Conservation (phyloP, 1,284 basidiomycete genomes). For the Gymnopus androsaceus region DNA sequence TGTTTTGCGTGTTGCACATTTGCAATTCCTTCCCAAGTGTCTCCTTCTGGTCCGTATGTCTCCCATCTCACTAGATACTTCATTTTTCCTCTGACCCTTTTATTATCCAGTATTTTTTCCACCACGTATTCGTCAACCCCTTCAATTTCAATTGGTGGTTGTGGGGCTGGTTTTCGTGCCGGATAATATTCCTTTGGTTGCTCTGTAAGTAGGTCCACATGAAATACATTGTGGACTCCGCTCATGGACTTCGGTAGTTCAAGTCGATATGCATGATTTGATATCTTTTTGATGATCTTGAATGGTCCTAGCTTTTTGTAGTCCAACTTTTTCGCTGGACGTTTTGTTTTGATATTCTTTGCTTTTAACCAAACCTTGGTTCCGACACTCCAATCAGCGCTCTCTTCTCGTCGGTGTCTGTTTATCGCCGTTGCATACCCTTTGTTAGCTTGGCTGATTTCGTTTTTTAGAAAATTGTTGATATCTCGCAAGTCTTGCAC, state of each 20-base stretch:
- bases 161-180: neutral
- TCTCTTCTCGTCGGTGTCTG: neutral
- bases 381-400: neutral
- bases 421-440: neutral
- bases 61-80: constrained; percentile 24
- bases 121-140: constrained; percentile 18
- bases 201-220: constrained; percentile 18
- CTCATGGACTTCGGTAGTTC: constrained; percentile 12
- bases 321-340: constrained; percentile 17
- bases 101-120: constrained; percentile 23
- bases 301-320: constrained; percentile 17
- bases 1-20: too few relatives aligned
- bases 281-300: constrained; percentile 20
- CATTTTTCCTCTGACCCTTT: constrained; percentile 15
- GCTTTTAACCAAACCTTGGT: constrained; percentile 7
- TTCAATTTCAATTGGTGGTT: constrained; percentile 4
- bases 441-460: neutral
- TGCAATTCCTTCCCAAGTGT: constrained; percentile 20
- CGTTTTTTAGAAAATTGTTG: neutral
- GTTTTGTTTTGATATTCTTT: constrained; percentile 8
- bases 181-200: constrained; percentile 10
- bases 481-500: neutral
- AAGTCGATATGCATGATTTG: constrained; percentile 18
- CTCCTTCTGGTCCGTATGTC: constrained; percentile 16
- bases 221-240: constrained; percentile 20